These are phyloP conservation scores for Leishmania aethiopica DNA, from an alignment of 208 protist species.

Conservation along the genomic window DNA sequence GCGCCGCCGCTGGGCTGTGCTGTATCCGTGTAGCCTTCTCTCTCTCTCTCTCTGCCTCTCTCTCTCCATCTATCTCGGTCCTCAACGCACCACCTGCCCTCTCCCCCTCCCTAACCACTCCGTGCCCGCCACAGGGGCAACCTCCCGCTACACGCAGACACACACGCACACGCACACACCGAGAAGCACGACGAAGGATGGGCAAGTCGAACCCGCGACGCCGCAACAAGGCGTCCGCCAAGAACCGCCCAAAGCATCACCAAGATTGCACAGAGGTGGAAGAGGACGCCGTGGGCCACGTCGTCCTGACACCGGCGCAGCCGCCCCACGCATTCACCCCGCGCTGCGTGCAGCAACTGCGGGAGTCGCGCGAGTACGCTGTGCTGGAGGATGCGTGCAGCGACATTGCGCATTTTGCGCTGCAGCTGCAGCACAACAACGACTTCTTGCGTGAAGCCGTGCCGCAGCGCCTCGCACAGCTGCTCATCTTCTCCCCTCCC, in stretches of 20 bases:
- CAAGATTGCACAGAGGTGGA: background rate
- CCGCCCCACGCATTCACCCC: slow-evolving; percentile 10
- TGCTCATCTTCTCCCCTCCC: slow-evolving; percentile 37
- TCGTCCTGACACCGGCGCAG: background rate
- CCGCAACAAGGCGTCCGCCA: slow-evolving; percentile 3
- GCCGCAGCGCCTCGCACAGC: slow-evolving; percentile 51
- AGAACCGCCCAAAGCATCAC: background rate
- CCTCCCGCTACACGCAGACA: background rate
- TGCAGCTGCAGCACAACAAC: slow-evolving; percentile 41
- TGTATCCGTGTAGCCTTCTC: background rate
- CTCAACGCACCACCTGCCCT: background rate
- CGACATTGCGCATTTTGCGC: slow-evolving; percentile 51
- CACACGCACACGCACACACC: background rate
- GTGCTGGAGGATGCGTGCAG: slow-evolving; percentile 61
- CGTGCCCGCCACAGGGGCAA: background rate
- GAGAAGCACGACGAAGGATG: background rate
- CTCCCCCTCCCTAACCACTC: background rate
- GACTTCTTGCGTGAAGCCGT: slow-evolving; percentile 41
- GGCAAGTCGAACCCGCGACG: slow-evolving; percentile 4
- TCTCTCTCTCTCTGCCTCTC: background rate
- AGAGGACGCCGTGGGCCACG: background rate
- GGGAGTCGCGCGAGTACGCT: slow-evolving; percentile 33
- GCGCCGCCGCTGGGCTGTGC: background rate
- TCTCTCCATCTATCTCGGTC: background rate
- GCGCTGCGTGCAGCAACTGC: slow-evolving; percentile 53